Evolutionary conservation across 768 basidiomycete species (phyloP), one percentile per base, ranked within the genome.

Genomic region (Trametes gibbosa): DNA sequence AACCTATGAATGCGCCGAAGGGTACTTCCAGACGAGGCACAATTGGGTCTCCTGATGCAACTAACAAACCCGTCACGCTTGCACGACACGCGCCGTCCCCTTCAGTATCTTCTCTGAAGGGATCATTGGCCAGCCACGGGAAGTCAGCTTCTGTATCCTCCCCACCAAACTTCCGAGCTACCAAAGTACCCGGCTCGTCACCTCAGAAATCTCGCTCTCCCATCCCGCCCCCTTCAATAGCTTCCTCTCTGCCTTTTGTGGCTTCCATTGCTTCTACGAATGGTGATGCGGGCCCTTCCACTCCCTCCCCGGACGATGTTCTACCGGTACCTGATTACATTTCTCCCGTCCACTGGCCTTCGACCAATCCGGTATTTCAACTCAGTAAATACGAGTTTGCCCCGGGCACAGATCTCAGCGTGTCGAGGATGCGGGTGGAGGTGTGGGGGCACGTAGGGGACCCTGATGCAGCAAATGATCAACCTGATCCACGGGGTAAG

Each of bases 271-370:
- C 58, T 14, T 43, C 55, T 3, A 49, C 48, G 2, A 45, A 27
- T 25, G 34, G 24, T 5, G 7, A 13, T 35, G 24, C 42, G 3
- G 29, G 48, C 4, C 39, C 49, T 19, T 37, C 57, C 12, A 25
- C 29, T 9, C 29, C 29, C 10, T 2, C 51, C 1, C 21, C 47
- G 14, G 47, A 29, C 5, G 54, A 57, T 10, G 13, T 5, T 9
- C 32, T 53, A 6, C 53, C 41, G 1, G 64, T 63, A 1, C 84
- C 90, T 2, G 82, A 90, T 67, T 95, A 86, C 70, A 79, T 93
- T 48, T 96, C 94, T 2, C 79, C 83, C 0, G 79, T 91, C 49
- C 93, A 94, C 69, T 79, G 76, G 23, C 89, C 92, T 4, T 95
- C 94, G 1, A 94, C 89, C 0, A 90, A 93, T 69, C 95, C 95